A percentile compares a stretch with the other conserved stretches of the same genome.
phyloP scores from a whole-genome alignment of 2,329 filamentous ascomycete genomes.

The Xenoacremonium recifei region DNA sequence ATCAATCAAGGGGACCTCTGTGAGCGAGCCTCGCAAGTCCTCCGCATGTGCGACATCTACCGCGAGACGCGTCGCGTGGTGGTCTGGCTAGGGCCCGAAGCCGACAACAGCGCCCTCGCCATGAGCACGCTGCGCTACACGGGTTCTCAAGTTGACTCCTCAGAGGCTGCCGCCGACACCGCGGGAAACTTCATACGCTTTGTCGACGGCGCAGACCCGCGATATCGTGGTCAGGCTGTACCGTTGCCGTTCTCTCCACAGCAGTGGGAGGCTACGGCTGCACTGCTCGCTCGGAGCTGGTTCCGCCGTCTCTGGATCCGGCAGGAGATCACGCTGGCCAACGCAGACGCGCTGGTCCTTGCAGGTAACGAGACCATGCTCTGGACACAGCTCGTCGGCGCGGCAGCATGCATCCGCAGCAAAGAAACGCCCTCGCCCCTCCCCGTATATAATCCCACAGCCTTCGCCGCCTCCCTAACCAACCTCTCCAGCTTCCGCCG shows the following conservation, averaged over 20 bases:
- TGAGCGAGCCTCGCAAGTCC: conserved; percentile 17
- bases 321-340: background rate
- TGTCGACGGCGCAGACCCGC: background rate
- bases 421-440: background rate
- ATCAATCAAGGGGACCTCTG: conserved; percentile 18
- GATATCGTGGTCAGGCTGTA: background rate
- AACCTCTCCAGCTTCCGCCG: background rate
- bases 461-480: background rate
- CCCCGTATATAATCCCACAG: background rate
- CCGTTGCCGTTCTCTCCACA: background rate
- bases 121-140: background rate
- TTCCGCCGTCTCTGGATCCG: background rate
- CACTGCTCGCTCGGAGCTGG: background rate
- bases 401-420: background rate
- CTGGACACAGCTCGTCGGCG: background rate
- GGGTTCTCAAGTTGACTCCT: background rate
- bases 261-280: background rate
- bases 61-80: conserved; percentile 13
- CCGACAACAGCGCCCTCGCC: conserved; percentile 5
- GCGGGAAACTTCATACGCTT: background rate
- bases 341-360: background rate
- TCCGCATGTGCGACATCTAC: conserved; percentile 21
- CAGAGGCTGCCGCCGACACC: background rate
- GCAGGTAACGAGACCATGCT: background rate
- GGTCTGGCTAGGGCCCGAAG: conserved; percentile 19